Percentiles rank a stretch among this genome's conserved stretches.
Conservation (phyloP, 306 rosid genomes). For the Medicago ruthenica region DNA sequence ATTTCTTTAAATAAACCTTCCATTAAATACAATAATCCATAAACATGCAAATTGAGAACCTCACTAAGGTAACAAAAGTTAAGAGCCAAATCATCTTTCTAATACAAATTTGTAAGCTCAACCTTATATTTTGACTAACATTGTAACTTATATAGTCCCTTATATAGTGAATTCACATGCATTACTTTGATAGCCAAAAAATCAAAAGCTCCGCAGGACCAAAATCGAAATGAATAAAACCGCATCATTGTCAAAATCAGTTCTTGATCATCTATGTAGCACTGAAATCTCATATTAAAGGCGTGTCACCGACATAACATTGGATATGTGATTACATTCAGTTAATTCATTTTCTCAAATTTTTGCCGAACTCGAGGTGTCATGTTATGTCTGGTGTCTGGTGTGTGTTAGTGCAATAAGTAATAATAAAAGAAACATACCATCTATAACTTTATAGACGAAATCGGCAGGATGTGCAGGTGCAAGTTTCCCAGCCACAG, state of each 20-base stretch:
- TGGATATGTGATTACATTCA: too few relatives aligned
- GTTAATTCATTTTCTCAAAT: too few relatives aligned
- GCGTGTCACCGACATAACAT: too few relatives aligned
- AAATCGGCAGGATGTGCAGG: conserved; percentile 69
- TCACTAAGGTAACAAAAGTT: not conserved
- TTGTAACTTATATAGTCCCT: not conserved
- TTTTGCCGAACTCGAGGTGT: too few relatives aligned
- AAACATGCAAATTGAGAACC: not conserved
- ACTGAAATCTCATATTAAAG: too few relatives aligned
- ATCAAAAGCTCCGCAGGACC: too few relatives aligned
- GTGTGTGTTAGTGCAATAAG: too few relatives aligned
- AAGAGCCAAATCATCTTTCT: conserved; percentile 3
- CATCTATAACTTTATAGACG: conserved; percentile 60
- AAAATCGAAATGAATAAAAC: conserved; percentile 21
- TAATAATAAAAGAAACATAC: conserved; percentile 44
- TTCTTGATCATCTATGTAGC: not conserved
- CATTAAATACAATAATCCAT: not conserved
- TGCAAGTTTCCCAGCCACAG: conserved; percentile 57
- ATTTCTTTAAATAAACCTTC: not conserved
- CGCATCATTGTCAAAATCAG: conserved; percentile 6
- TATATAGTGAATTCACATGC: not conserved
- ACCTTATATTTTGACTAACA: not conserved
- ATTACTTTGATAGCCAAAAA: not conserved
- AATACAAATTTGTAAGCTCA: not conserved
- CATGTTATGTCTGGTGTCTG: too few relatives aligned